Base-by-base conservation (phyloP, 768 basidiomycete genomes). In the Amylocystis lapponica region DNA sequence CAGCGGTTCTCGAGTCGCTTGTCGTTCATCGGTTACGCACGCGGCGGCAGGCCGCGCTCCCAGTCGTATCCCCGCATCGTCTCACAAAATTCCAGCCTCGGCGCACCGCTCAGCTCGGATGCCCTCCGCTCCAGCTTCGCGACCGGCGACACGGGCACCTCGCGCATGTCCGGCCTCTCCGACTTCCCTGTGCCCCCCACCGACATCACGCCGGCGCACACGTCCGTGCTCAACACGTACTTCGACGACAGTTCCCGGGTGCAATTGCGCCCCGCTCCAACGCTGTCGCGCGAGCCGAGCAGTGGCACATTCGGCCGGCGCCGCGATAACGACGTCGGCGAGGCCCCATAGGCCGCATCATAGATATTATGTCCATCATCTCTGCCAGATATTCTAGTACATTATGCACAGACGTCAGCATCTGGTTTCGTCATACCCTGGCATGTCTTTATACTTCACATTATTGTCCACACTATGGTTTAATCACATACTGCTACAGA, bases 131-230 rank as follows among this genome's bases (percentile, higher is more conserved):
- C 70, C 46, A 87, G 85, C 57, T 81, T 74, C 56, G 65, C 79
- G 69, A 87, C 84, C 8, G 59, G 53, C 25, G 71, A 70, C 2
- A 82, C 81, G 0, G 66, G 61, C 27, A 49, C 65, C 9, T 86
- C 85, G 1, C 71, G 72, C 23, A 86, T 87, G 69, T 86, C 84
- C 2, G 70, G 71, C 8, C 69, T 86, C 12, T 85, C 82, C 4
- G 85, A 86, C 53, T 87, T 87, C 56, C 85, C 84, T 2, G 63
- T 62, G 8, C 84, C 84, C 3, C 84, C 84, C 0, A 46, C 46
- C 2, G 53, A 59, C n/a, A 40, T 52, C 37, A 51, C 61, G 21
- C 52, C 55, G 32, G 57, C 58, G 29, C 67, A 66, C 37, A 58
- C 68, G 50, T 70, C 72, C 7, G 58, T 74, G n/a, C 45, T 77